Percentiles rank a stretch among this genome's conserved stretches.
Conservation (phyloP, 257 asterid species). For the Leonotis leonurus region DNA sequence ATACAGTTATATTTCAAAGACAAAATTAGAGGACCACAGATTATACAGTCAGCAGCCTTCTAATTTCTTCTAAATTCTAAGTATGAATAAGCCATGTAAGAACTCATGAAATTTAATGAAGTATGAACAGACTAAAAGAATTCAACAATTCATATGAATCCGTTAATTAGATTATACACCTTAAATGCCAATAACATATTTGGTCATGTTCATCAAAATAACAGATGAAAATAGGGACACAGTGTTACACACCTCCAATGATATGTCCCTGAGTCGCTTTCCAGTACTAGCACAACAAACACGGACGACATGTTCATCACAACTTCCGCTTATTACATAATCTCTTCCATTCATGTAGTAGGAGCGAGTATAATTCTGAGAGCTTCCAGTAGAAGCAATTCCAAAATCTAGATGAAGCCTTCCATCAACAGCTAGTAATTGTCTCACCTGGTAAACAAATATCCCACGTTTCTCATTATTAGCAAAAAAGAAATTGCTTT, state of each 20-base stretch:
- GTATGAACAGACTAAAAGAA: no score
- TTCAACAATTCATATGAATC: not conserved
- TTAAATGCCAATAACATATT: not conserved
- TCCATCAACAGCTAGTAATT: conserved; percentile 86
- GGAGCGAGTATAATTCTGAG: conserved; percentile 85
- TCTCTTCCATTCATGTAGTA: conserved; percentile 90
- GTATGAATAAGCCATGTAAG: no score
- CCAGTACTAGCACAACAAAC: conserved; percentile 92
- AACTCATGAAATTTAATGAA: no score
- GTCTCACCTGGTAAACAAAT: conserved; percentile 61
- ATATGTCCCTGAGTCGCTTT: conserved; percentile 76
- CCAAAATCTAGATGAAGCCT: conserved; percentile 74
- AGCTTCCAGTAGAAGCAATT: conserved; percentile 73
- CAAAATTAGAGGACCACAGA: not conserved
- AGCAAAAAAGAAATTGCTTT: not conserved
- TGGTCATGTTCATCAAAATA: conserved; percentile 4
- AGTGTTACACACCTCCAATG: conserved; percentile 57
- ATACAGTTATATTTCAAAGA: not conserved
- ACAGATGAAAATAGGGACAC: conserved; percentile 8
- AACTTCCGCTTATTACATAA: conserved; percentile 91
- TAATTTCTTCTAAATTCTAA: not conserved
- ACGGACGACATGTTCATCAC: conserved; percentile 87
- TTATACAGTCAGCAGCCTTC: not conserved
- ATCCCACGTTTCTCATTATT: not conserved
- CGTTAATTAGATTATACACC: no score